Conservation (phyloP, 2,329 filamentous ascomycete genomes). For the Canariomyces notabilis region DNA sequence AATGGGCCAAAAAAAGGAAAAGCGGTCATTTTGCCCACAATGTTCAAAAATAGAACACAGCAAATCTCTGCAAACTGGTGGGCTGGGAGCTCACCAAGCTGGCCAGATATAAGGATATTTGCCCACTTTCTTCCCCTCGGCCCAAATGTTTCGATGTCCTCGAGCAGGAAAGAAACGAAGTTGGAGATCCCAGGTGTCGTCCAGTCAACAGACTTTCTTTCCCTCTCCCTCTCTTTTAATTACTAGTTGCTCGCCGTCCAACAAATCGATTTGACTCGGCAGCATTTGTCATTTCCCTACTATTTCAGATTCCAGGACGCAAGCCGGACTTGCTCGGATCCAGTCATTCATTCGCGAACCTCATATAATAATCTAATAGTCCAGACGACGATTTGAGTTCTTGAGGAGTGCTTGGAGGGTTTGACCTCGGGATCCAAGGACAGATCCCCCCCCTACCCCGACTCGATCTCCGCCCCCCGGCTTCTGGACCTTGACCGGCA, state of each 20-base stretch:
- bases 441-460: constrained; percentile 9
- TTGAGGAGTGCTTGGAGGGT: constrained; percentile 26
- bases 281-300: constrained; percentile 15
- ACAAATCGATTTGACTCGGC: constrained; percentile 20
- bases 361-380: constrained; percentile 27
- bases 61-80: constrained; percentile 15
- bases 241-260: constrained; percentile 31
- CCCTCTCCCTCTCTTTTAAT: constrained; percentile 32
- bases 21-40: constrained; percentile 37
- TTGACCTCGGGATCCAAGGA: constrained; percentile 23
- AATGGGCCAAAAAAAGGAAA: constrained; percentile 36
- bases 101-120: constrained; percentile 57
- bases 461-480: constrained; percentile 26
- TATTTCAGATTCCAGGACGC: constrained; percentile 37
- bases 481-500: constrained; percentile 31
- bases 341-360: constrained; percentile 42
- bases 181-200: constrained; percentile 46
- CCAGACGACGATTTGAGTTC: constrained; percentile 19
- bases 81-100: constrained; percentile 31
- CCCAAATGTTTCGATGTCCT: constrained; percentile 38
- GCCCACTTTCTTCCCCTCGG: constrained; percentile 39
- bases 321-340: constrained; percentile 58
- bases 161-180: constrained; percentile 39
- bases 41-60: constrained; percentile 42
- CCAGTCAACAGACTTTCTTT: constrained; percentile 35